Base-by-base conservation (phyloP, 257 asterid species). In the Fraxinus anomala region DNA sequence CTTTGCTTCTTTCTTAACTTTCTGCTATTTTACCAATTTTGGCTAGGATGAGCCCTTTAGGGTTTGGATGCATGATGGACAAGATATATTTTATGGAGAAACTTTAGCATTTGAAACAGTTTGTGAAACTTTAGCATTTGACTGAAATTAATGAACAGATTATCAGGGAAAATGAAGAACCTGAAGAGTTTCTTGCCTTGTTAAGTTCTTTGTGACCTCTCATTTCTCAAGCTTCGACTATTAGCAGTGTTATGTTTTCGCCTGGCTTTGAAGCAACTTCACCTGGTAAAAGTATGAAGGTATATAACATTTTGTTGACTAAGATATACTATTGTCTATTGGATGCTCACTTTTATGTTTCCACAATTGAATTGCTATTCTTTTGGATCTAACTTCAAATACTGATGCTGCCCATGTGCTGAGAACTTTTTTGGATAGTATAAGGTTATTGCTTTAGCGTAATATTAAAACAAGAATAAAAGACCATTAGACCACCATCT, bases 161-260 rank as follows among this genome's bases (percentile, higher is more conserved):
- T 73, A 78, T 87, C 33, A 82, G 80, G 80, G 91, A 85, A 83
- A 74, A 83, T 77, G 88, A 85, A 75, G 91, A 87, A 74, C 83
- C 91, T 37, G 85, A 66, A 13, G 91, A 87, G 73, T 83, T 87
- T 75, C 85, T 79, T 6, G 68, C 78, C 9, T 72, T 87, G 63
- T 71, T 87, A 73, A 83, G 82, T 44, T 81, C 83, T 63, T 76
- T n/a, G 80, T 70, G 66, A 81, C 37, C 34, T 24, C 36, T 63
- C 69, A 11, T 26, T 26, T 63, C 69, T 63, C 69, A 31, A 11
- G 34, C 34, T 11, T 24, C 7, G 36, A 63, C 36, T 1, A 63
- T 63, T 26, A 63, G 69, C 66, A 17, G 66, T 56, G 6, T n/a
- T 56, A 56, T 2, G 8, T 63, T 63, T 63, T 26, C 6, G 33